A percentile compares a stretch with the other conserved stretches of the same genome.
These are phyloP conservation scores for Nicotiana paniculata DNA, from an alignment of 257 asterid species.

Conservation along the genomic window DNA sequence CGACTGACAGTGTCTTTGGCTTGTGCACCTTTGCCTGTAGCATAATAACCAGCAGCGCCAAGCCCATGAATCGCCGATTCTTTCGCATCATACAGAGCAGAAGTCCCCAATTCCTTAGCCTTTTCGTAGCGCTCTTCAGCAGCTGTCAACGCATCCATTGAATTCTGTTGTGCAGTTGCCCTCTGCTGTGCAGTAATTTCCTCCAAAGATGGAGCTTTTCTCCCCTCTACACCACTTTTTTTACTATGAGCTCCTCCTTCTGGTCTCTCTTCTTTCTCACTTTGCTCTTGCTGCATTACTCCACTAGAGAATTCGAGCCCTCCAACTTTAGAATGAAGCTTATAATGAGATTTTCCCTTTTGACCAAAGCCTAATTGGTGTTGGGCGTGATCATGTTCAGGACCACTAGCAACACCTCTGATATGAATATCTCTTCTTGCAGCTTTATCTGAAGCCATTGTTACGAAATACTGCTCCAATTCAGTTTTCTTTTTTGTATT, in stretches of 20 bases:
- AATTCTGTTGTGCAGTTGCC: constrained; percentile 50
- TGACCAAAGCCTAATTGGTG: not conserved
- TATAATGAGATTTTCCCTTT: not conserved
- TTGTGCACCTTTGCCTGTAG: constrained; percentile 15
- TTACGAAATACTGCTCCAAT: not conserved
- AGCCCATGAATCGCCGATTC: constrained; percentile 14
- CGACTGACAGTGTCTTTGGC: not conserved
- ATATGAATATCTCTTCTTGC: constrained; percentile 24
- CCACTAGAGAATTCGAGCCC: not conserved
- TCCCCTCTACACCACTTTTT: not conserved
- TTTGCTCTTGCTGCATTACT: not conserved
- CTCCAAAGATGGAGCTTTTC: constrained; percentile 27
- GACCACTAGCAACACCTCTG: not conserved
- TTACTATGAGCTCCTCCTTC: constrained; percentile 1
- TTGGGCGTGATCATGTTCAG: not conserved
- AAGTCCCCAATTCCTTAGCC: constrained; percentile 18
- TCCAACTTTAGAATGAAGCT: not conserved
- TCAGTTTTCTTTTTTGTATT: not conserved
- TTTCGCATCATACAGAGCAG: constrained; percentile 3
- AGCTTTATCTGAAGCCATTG: constrained; percentile 39
- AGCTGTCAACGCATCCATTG: constrained; percentile 39
- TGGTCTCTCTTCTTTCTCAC: not conserved
- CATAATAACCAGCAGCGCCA: not conserved
- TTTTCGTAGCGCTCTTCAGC: constrained; percentile 34
- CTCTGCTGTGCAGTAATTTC: constrained; percentile 33